These are phyloP conservation scores for Porcisia deanei DNA, from an alignment of 208 protist genomes.

Conservation along the genomic window DNA sequence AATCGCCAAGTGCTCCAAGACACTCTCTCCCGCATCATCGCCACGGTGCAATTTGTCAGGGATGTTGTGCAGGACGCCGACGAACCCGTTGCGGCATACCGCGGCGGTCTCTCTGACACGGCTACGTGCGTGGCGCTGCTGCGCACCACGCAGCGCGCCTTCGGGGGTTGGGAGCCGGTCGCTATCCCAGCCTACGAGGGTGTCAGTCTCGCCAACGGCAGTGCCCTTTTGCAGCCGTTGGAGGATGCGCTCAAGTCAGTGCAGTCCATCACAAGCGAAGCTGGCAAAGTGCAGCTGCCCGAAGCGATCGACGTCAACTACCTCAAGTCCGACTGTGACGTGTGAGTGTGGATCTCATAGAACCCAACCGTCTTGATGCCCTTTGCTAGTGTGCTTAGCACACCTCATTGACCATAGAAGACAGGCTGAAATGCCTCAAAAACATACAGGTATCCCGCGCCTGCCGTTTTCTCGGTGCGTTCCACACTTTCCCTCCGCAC, in stretches of 20 bases:
- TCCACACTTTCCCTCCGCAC: not conserved
- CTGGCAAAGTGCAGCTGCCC: constrained; percentile 62
- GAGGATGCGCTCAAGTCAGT: constrained; percentile 36
- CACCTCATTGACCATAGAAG: constrained; percentile 6
- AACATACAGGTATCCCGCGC: not conserved
- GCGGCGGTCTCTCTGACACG: constrained; percentile 38
- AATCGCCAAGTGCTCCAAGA: constrained; percentile 35
- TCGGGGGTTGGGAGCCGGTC: constrained; percentile 54
- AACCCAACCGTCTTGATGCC: not conserved
- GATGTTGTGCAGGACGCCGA: constrained; percentile 40
- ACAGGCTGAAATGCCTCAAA: not conserved
- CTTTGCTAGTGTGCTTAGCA: not conserved
- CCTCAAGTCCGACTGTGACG: constrained; percentile 52
- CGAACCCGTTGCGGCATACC: constrained; percentile 41
- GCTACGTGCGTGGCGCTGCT: constrained; percentile 42
- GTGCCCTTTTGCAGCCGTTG: constrained; percentile 36
- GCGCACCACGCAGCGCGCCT: constrained; percentile 50
- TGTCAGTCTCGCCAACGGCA: constrained; percentile 27
- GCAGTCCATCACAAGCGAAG: constrained; percentile 12
- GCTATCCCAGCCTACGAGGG: constrained; percentile 52
- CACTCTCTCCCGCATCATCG: constrained; percentile 36
- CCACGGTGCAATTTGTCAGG: constrained; percentile 47
- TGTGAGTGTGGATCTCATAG: constrained; percentile 4
- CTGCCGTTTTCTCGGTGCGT: not conserved
- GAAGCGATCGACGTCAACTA: constrained; percentile 82